phyloP scores from a whole-genome alignment of 2,329 filamentous ascomycete genomes.

The Colletotrichum lindemuthianum region DNA sequence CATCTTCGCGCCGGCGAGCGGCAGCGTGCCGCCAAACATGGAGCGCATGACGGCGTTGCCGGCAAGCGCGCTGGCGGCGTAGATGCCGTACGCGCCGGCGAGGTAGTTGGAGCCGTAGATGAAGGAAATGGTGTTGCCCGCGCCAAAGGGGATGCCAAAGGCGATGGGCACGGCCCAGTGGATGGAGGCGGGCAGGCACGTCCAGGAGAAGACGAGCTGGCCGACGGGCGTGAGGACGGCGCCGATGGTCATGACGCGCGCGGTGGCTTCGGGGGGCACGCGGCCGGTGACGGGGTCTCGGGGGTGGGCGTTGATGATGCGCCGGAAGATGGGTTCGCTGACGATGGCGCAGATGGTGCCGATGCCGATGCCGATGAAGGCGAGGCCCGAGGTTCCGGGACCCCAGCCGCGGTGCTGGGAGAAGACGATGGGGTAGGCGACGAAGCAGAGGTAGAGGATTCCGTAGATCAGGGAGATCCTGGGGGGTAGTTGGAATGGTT shows the following conservation, averaged over 20 bases:
- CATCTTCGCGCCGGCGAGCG: conserved; percentile 78
- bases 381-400: conserved; percentile 76
- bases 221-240: conserved; percentile 79
- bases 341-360: conserved; percentile 71
- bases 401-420: conserved; percentile 79
- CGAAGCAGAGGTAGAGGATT: conserved; percentile 89
- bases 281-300: conserved; percentile 80
- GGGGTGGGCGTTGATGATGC: conserved; percentile 80
- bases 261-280: conserved; percentile 81
- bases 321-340: conserved; percentile 77
- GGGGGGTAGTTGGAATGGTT: background rate
- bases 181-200: conserved; percentile 78
- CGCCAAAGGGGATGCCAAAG: conserved; percentile 82
- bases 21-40: conserved; percentile 79
- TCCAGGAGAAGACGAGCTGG: conserved; percentile 90
- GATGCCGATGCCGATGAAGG: conserved; percentile 78
- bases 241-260: conserved; percentile 81
- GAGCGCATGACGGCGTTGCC: conserved; percentile 81
- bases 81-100: conserved; percentile 78
- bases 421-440: conserved; percentile 90
- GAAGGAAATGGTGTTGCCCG: conserved; percentile 81
- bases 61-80: conserved; percentile 82
- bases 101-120: conserved; percentile 87
- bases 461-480: conserved; percentile 85
- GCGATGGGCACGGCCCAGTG: conserved; percentile 85